These are phyloP conservation scores for Pholiota molesta DNA, from an alignment of 768 basidiomycete species.

Conservation along the genomic window DNA sequence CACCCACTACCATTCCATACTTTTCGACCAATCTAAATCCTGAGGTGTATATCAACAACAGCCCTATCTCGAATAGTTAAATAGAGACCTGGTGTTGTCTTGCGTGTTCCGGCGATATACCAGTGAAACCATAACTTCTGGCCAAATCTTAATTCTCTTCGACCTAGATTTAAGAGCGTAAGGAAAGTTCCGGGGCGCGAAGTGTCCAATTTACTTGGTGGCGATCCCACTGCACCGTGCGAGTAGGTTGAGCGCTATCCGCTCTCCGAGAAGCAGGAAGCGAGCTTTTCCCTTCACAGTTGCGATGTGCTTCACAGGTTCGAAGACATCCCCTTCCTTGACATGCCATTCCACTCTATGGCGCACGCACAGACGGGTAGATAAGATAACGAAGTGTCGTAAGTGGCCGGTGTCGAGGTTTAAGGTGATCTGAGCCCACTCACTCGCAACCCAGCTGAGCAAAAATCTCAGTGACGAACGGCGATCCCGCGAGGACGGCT, in stretches of 20 bases:
- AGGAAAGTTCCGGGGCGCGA: background rate
- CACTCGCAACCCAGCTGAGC: slow-evolving; percentile 87
- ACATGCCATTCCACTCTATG: slow-evolving; percentile 92
- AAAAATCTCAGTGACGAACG: slow-evolving; percentile 95
- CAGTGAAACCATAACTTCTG: slow-evolving; percentile 75
- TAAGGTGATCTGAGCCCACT: slow-evolving; percentile 33
- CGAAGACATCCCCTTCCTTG: slow-evolving; percentile 79
- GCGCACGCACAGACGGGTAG: background rate
- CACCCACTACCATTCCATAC: slow-evolving; percentile 98
- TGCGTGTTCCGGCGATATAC: slow-evolving; percentile 92
- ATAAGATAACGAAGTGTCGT: slow-evolving; percentile 13
- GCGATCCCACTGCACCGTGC: slow-evolving; percentile 97
- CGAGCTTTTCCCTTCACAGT: slow-evolving; percentile 90
- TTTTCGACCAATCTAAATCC: slow-evolving; percentile 97
- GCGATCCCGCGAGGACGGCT: slow-evolving; percentile 89
- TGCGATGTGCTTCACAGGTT: slow-evolving; percentile 84
- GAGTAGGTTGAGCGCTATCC: slow-evolving; percentile 90
- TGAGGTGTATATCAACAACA: slow-evolving; percentile 26
- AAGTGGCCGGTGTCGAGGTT: background rate
- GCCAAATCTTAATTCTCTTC: slow-evolving; percentile 79
- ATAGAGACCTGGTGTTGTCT: slow-evolving; percentile 87
- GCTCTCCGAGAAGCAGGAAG: slow-evolving; percentile 87
- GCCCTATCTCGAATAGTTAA: background rate
- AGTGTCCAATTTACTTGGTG: slow-evolving; percentile 62
- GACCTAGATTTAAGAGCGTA: slow-evolving; percentile 54